Base-by-base conservation (phyloP, 2,329 filamentous ascomycete species). In the Fusarium keratoplasticum region DNA sequence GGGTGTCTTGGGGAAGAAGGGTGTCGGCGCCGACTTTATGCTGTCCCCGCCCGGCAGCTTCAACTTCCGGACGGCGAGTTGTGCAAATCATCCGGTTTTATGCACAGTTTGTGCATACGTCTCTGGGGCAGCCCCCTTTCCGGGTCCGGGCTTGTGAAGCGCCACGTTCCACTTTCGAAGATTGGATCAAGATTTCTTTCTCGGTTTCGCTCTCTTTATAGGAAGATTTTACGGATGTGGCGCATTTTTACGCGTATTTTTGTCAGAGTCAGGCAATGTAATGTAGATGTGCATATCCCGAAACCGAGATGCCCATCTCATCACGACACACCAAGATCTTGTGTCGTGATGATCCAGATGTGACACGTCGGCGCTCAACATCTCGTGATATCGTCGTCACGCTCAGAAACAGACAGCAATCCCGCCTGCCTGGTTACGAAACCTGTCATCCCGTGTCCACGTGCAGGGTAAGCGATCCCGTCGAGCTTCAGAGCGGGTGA, bases 1-100 rank as follows among this genome's bases (percentile, higher is more conserved):
- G 16, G 31, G 38, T 6, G n/a, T 42, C 42, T 16, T 11, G 10
- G 14, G 27, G 14, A 54, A 22, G 50, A 54, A n/a, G 33, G 9
- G 22, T 22, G 52, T 14, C 36, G 44, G 47, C 52, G 38, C 54
- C 59, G 63, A n/a, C 40, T 61, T 73, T 74, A 61, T 74, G 72
- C 66, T 52, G 40, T 47, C 38, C 44, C 72, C 72, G 58, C 59
- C 29, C 72, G 69, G 72, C 25, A 67, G 10, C 20, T 16, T 4
- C 9, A 44, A 6, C 10, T 25, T 66, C 72, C 72, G 72, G 57
- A 18, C 35, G 65, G 55, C 22, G 11, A 50, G 16, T 67, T 74
- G 40, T 74, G 72, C 69, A 75, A 1, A 1, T 27, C 1, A 0
- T 0, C 60, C 42, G 61, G 20, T 29, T 27, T 74, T 74, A 18